Evolutionary conservation across 2,329 filamentous ascomycete genomes (phyloP).

Genomic region (Trichoderma brevicompactum): DNA sequence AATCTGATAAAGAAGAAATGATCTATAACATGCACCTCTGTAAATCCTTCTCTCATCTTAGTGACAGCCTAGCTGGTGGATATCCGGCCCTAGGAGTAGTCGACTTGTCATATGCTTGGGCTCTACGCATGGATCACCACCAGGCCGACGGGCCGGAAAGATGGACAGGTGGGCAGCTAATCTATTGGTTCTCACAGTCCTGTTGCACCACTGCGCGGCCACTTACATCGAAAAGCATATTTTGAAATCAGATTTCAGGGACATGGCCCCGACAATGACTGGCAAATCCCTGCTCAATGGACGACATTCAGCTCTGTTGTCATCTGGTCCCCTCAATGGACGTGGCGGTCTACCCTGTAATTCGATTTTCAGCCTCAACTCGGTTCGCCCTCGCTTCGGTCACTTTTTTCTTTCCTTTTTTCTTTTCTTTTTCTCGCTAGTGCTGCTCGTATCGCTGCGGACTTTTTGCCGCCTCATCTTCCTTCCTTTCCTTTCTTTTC

Average conservation of each 20-base stretch:
- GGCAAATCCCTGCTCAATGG: neutral
- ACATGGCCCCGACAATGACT: neutral
- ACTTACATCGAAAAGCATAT: neutral
- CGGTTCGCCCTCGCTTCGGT: neutral
- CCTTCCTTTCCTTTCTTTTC: neutral
- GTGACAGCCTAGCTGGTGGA: neutral
- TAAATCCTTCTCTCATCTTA: constrained; percentile 3
- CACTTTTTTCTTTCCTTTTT: neutral
- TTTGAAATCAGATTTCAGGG: neutral
- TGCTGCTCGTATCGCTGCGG: no score
- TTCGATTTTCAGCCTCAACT: constrained; percentile 1
- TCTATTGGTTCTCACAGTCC: neutral
- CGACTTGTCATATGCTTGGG: constrained; percentile 19
- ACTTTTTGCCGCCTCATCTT: neutral
- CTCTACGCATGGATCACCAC: constrained; percentile 17
- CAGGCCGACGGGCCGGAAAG: neutral
- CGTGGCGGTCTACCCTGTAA: constrained; percentile 13
- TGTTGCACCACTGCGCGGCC: neutral
- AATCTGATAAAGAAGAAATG: neutral
- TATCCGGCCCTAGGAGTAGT: neutral
- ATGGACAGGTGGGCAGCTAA: neutral
- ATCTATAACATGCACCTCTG: neutral
- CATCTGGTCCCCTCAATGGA: neutral
- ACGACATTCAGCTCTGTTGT: neutral
- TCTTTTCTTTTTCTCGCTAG: neutral